Evolutionary conservation across 2,329 filamentous ascomycete species (phyloP).

Genomic region (Parastagonospora avenae): DNA sequence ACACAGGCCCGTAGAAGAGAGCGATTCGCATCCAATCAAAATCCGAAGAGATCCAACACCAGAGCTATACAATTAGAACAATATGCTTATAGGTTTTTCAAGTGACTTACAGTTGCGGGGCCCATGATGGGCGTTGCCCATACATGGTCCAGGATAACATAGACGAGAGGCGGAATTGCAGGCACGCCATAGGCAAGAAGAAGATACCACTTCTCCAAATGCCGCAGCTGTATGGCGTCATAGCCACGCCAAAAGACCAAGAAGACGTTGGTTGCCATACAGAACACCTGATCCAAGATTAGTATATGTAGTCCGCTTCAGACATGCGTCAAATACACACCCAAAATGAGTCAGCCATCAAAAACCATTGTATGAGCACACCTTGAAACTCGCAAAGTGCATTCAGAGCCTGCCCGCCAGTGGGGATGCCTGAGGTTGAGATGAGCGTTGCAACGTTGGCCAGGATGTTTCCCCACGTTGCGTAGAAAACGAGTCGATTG

Average conservation of each 20-base stretch:
- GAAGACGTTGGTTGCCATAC: conserved; percentile 85
- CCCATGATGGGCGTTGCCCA: conserved; percentile 69
- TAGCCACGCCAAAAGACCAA: conserved; percentile 79
- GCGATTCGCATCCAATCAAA: conserved; percentile 76
- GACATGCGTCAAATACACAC: conserved; percentile 68
- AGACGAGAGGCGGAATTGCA: conserved; percentile 69
- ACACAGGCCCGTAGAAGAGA: conserved; percentile 75
- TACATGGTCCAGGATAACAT: conserved; percentile 66
- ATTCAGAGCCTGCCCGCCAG: conserved; percentile 42
- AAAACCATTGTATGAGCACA: conserved; percentile 80
- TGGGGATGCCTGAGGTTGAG: conserved; percentile 63
- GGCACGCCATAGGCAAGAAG: conserved; percentile 74
- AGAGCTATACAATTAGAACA: conserved; percentile 57
- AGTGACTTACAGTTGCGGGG: conserved; percentile 63
- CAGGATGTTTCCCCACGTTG: conserved; percentile 80
- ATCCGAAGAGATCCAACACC: conserved; percentile 75
- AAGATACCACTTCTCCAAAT: conserved; percentile 73
- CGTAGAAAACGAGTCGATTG: conserved; percentile 83
- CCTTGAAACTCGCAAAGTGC: conserved; percentile 76
- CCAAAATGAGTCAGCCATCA: conserved; percentile 22
- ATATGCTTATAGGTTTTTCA: not conserved
- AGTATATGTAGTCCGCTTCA: conserved; percentile 72
- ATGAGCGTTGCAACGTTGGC: conserved; percentile 79
- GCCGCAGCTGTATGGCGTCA: conserved; percentile 66
- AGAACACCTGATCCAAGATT: conserved; percentile 60